Conservation (phyloP, 202 grass and related monocot species). For the Carex arenaria region DNA sequence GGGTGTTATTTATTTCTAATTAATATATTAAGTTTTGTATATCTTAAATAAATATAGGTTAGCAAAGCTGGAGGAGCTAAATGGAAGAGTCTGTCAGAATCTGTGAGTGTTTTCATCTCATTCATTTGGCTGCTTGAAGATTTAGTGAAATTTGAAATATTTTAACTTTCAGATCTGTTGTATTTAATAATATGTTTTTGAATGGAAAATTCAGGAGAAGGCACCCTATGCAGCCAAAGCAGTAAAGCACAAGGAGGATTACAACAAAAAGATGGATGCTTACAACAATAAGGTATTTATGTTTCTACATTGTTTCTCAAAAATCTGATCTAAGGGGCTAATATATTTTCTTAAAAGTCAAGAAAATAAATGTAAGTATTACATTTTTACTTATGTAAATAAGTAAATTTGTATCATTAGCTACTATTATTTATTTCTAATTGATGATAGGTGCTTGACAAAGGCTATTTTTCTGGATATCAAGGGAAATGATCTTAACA, state of each 20-base stretch:
- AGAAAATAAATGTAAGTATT: not conserved
- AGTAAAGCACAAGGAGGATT: constrained; percentile 47
- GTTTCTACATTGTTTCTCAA: not conserved
- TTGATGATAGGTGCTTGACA: not conserved
- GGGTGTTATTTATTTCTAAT: constrained; percentile 6
- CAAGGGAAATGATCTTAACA: not conserved
- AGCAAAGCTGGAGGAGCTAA: constrained; percentile 81
- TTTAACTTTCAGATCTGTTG: not conserved
- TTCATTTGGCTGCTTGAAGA: not conserved
- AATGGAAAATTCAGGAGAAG: constrained; percentile 57
- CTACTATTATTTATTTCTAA: not conserved
- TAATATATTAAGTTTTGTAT: not conserved
- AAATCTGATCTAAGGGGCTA: not conserved
- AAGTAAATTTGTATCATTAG: not conserved
- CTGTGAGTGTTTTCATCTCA: constrained; percentile 37
- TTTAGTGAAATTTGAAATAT: not conserved
- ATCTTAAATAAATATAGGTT: constrained; percentile 43
- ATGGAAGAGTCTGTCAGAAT: constrained; percentile 70
- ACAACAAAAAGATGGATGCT: constrained; percentile 41
- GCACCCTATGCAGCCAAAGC: constrained; percentile 68
- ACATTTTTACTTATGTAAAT: not conserved
- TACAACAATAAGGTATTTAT: constrained; percentile 52
- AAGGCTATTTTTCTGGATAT: not conserved
- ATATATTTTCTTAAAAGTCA: not conserved
- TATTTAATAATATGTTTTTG: not conserved